Evolutionary conservation across 257 asterid species (phyloP), one percentile per base, ranked within the genome.

Genomic region (Solanum sejunctum): DNA sequence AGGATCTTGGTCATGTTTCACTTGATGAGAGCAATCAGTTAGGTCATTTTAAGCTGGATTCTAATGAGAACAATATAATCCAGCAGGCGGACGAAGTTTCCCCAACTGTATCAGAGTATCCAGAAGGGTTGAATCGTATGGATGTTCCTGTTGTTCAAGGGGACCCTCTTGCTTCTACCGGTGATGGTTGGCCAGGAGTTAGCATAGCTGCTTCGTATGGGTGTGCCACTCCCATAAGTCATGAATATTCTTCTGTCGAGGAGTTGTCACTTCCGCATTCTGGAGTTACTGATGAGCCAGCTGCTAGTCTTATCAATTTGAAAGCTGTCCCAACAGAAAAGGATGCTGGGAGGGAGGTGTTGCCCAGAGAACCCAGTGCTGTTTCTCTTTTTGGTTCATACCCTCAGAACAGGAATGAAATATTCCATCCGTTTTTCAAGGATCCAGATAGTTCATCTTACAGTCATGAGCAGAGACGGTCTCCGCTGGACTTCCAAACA

Each of bases 131-230:
- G 87, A 87, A 73, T 87, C 90, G 83, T 73, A 86, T 87, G 73
- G 89, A 90, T 84, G 69, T 89, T 80, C 89, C 93, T 58, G 90
- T 85, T 63, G 79, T 71, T 86, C 92, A 88, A 84, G 89, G 86
- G 87, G 87, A 41, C 71, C 84, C 88, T 47, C 86, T 86, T 45
- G 84, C 88, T 84, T 87, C 96, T 82, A 88, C 88, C 56, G 84
- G 91, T 86, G 89, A 87, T 41, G 90, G 88, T 64, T 95, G 98
- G 99, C 89, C 97, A 43, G 92, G 88, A 41, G 91, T 90, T 84
- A 88, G 89, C 87, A 88, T 89, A 87, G 92, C 91, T 85, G 89
- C 91, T 39, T 89, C 94, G 55, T 89, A 89, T 84, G 93, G 85
- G 75, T 89, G 90, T 82, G 77, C 97, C 81, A 87, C 89, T 72